Evolutionary conservation across 1,284 basidiomycete genomes (phyloP).

Genomic region (Malassezia nana): DNA sequence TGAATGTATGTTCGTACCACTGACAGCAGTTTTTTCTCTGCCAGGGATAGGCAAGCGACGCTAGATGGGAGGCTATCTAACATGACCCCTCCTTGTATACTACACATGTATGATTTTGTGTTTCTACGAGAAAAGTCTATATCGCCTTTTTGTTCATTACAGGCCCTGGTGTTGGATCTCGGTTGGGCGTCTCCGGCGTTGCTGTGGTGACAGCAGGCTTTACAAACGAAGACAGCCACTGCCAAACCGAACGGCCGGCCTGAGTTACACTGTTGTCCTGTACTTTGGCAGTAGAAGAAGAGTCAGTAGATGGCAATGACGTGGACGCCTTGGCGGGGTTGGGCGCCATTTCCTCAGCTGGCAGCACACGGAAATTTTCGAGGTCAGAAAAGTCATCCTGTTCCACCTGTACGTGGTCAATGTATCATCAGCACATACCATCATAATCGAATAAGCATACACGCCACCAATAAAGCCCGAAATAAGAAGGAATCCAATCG

Average conservation of each 20-base stretch:
- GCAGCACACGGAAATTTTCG: slow-evolving; percentile 11
- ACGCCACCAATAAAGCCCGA: slow-evolving; percentile 7
- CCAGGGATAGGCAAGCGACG: slow-evolving; percentile 29
- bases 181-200: not conserved
- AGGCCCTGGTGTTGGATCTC: not conserved
- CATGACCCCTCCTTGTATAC: not conserved
- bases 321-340: not conserved
- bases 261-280: not conserved
- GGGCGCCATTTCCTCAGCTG: not conserved
- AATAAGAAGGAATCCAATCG: not conserved
- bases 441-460: slow-evolving; percentile 17
- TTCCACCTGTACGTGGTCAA: slow-evolving; percentile 11
- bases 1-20: slow-evolving; percentile 47
- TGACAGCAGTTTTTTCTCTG: slow-evolving; percentile 28
- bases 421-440: not conserved
- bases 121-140: not conserved
- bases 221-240: not conserved
- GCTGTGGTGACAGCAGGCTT: not conserved
- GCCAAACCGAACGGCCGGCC: not conserved
- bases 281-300: too few relatives aligned
- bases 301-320: not conserved
- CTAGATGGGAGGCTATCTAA: not conserved
- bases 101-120: not conserved
- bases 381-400: slow-evolving; percentile 20
- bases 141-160: slow-evolving; percentile 15